A percentile compares a stretch with the other conserved stretches of the same genome.
phyloP scores from a whole-genome alignment of 1,139 yeast species.

The Blastobotrys illinoisensis region DNA sequence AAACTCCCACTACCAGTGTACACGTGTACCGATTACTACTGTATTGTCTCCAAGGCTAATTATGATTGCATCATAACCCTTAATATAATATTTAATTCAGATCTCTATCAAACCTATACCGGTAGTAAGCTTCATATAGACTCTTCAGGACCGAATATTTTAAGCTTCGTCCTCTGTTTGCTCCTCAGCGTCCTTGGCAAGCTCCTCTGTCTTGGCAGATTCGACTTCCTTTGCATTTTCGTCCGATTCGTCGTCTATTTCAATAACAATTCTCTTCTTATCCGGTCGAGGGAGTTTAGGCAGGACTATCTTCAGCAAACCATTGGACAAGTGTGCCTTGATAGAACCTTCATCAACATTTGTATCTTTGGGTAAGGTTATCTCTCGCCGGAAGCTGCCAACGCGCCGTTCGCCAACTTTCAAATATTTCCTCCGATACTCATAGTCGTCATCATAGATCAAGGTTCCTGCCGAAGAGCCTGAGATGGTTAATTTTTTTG shows the following conservation, averaged over 20 bases:
- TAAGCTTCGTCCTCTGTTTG: no score
- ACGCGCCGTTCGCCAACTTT: conserved; percentile 28
- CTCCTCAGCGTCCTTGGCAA: no score
- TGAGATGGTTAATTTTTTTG: conserved; percentile 19
- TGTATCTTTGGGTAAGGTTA: conserved; percentile 48
- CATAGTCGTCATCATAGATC: conserved; percentile 9
- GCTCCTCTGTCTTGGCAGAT: neutral
- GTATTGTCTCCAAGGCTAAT: no score
- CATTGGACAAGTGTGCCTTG: conserved; percentile 46
- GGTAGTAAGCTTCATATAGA: no score
- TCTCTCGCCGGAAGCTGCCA: conserved; percentile 44
- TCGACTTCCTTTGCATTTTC: neutral
- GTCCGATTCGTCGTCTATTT: conserved; percentile 5
- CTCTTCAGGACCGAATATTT: no score
- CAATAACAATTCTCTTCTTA: conserved; percentile 15
- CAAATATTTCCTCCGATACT: conserved; percentile 7
- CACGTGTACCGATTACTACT: no score
- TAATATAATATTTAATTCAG: no score
- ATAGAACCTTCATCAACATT: conserved; percentile 47
- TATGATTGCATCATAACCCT: no score
- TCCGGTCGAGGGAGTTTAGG: conserved; percentile 37
- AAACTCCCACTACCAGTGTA: no score
- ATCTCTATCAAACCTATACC: no score
- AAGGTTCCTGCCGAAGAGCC: conserved; percentile 8
- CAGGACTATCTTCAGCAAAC: conserved; percentile 46